phyloP scores from a whole-genome alignment of 495 filamentous ascomycete species.

The Aspergillus incahuasiensis region DNA sequence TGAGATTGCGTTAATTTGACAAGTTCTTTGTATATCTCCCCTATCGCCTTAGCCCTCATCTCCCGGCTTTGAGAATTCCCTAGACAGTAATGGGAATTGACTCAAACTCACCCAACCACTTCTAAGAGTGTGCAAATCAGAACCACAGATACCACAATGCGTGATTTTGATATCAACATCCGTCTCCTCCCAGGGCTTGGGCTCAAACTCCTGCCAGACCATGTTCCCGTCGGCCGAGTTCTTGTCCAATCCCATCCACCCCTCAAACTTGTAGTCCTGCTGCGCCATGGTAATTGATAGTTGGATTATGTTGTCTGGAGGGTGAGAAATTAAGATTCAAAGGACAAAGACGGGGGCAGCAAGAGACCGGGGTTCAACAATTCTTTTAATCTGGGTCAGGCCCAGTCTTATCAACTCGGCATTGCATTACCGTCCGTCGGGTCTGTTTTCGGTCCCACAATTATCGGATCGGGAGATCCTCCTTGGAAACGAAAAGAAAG shows the following conservation, averaged over 20 bases:
- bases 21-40: background rate
- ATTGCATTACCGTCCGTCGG: background rate
- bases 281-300: slow-evolving; percentile 24
- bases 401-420: background rate
- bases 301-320: background rate
- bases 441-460: slow-evolving; percentile 4
- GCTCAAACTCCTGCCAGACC: slow-evolving; percentile 70
- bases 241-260: slow-evolving; percentile 70
- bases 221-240: slow-evolving; percentile 67
- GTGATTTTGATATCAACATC: slow-evolving; percentile 57
- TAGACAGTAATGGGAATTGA: background rate
- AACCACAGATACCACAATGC: slow-evolving; percentile 44
- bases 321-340: background rate
- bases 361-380: background rate
- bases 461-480: background rate
- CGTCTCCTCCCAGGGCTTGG: slow-evolving; percentile 75
- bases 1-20: background rate
- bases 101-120: slow-evolving; percentile 60
- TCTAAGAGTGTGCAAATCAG: slow-evolving; percentile 69
- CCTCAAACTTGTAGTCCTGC: slow-evolving; percentile 64
- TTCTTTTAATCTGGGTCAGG: background rate
- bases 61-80: background rate
- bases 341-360: background rate
- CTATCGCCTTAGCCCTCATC: background rate
- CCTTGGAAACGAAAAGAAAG: slow-evolving; percentile 1